Conservation (phyloP, 257 asterid species). For the Fraxinus cuspidata region DNA sequence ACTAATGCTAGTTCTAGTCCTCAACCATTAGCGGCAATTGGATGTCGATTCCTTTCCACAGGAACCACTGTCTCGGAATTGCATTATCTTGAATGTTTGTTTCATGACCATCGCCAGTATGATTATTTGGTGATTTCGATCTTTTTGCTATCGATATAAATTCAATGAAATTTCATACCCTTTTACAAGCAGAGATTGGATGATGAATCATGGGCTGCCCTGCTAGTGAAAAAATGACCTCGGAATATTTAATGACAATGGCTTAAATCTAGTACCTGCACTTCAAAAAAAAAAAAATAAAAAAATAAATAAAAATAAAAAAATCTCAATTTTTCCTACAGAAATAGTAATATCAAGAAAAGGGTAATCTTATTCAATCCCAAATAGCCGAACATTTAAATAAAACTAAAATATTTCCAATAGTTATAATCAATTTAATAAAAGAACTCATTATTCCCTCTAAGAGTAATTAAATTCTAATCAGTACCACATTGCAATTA, state of each 20-base stretch:
- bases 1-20: too few species aligned
- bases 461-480: conserved; percentile 18
- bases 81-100: conserved; percentile 39
- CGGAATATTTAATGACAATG: conserved; percentile 74
- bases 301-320: too few species aligned
- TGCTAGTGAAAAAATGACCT: conserved; percentile 83
- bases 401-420: background rate
- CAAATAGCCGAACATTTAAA: conserved; percentile 12
- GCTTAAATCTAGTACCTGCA: conserved; percentile 90
- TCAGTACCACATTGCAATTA: background rate
- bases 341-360: conserved; percentile 25
- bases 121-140: conserved; percentile 37
- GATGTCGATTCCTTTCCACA: too few species aligned
- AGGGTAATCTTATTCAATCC: conserved; percentile 8
- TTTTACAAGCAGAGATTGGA: conserved; percentile 28
- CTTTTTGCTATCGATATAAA: too few species aligned
- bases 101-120: conserved; percentile 43
- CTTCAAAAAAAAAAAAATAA: conserved; percentile 23
- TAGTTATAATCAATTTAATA: conserved; percentile 15
- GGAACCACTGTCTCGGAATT: conserved; percentile 24
- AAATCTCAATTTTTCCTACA: background rate
- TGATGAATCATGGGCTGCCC: conserved; percentile 95
- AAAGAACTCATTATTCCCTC: conserved; percentile 9
- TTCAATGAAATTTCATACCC: background rate
- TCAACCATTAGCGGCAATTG: too few species aligned